Evolutionary conservation across 257 asterid genomes (phyloP), one percentile per base, ranked within the genome.

Genomic region (Solanum etuberosum): DNA sequence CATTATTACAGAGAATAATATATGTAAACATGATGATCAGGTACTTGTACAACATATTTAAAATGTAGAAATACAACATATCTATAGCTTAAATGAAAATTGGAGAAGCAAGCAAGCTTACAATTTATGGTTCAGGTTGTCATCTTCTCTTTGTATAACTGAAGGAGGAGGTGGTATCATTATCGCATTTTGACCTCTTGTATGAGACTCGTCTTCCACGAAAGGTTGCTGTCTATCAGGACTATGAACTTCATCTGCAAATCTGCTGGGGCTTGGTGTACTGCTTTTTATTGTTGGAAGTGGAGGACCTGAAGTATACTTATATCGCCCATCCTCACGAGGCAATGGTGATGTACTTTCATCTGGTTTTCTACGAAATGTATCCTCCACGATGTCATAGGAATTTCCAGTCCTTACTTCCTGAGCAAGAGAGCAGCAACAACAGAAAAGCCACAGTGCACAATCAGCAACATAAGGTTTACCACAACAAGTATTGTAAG

Each of bases 351-450:
- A 82, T 61, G 93, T 86, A 7, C 74, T 89, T 74, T 82, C 85
- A 31, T 13, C 92, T 78, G 54, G 88, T 88, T 92, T 92, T 91
- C 16, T 83, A 70, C 40, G 91, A 85, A 96, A 91, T 59, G 91
- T 95, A 88, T 96, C 94, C 87, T 96, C 98, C 76, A 93, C 92
- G 9, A 93, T 89, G 63, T 95, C 97, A 29, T 95, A 94, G 2
- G 96, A 42, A 29, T 94, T 95, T 81, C 98, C 98, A 0, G 99
- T 96, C 87, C 99, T 90, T 48, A 93, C 98, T 87, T 96, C 99
- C 89, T 96, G 99, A 71, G 98, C 97, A 42, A 95, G 89, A 76
- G 98, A 85, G 86, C 99, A 96, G 94, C 98, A 96, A 83, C 99
- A 95, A 88, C 98, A 95, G 91, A 90, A 96, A 65, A 96, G 94